Evolutionary conservation across 2,329 filamentous ascomycete species (phyloP).

Genomic region (Tolypocladium inflatum): DNA sequence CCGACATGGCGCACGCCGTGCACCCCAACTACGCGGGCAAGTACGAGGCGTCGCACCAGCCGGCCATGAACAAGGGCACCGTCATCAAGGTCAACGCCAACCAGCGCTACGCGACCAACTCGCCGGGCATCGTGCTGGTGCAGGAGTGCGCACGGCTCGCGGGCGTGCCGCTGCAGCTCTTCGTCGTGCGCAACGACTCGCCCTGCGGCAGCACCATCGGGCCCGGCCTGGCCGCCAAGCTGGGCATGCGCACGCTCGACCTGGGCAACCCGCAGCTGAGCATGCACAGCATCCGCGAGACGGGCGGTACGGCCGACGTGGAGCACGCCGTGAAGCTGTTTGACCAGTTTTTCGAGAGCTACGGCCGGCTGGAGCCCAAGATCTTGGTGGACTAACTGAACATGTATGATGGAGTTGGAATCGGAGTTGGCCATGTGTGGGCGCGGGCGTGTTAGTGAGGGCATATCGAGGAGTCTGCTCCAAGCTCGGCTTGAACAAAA

Average conservation of each 20-base stretch:
- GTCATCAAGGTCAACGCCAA: conserved; percentile 99
- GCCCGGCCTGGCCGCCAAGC: conserved; percentile 82
- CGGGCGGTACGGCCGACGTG: conserved; percentile 78
- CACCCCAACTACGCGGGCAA: conserved; percentile 92
- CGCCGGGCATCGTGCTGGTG: conserved; percentile 84
- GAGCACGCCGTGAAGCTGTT: conserved; percentile 80
- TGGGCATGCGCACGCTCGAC: conserved; percentile 84
- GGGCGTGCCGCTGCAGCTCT: conserved; percentile 83
- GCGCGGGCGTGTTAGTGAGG: too few relatives aligned
- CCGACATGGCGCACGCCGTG: conserved; percentile 95
- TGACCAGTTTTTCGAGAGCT: conserved; percentile 76
- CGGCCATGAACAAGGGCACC: conserved; percentile 91
- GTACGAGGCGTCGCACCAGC: conserved; percentile 84
- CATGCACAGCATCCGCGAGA: conserved; percentile 97
- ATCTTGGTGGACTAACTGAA: conserved; percentile 65
- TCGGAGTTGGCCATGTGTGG: too few relatives aligned
- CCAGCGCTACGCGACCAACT: conserved; percentile 92
- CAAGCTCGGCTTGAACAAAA: background rate
- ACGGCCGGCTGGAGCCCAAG: conserved; percentile 70
- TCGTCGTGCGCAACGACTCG: conserved; percentile 93
- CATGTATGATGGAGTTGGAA: background rate
- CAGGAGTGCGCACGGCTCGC: conserved; percentile 72
- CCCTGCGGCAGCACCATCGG: conserved; percentile 94
- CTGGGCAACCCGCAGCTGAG: conserved; percentile 88
- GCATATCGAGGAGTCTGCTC: too few relatives aligned